Conservation (phyloP, 352 stramenopile species). For the Pythium biforme region DNA sequence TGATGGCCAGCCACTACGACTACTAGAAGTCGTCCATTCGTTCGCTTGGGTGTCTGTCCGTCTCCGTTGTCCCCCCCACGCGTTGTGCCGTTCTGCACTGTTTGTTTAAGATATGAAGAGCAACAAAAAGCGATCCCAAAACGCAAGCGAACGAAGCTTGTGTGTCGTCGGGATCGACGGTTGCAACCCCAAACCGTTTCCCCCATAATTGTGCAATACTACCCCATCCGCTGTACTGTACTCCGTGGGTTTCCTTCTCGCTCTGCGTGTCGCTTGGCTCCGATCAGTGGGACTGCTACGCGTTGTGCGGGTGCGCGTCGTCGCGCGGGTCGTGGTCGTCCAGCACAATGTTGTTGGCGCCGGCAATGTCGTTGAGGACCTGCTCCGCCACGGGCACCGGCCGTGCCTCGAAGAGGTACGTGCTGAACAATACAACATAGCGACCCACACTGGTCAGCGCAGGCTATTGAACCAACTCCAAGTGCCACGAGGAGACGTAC, state of each 20-base stretch:
- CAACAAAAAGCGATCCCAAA: background rate
- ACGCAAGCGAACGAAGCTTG: slow-evolving; percentile 9
- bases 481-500: too few species aligned
- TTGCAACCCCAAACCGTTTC: background rate
- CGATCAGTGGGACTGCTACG: slow-evolving; percentile 44
- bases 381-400: slow-evolving; percentile 43
- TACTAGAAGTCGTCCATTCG: slow-evolving; percentile 12
- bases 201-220: background rate
- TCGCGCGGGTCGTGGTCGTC: slow-evolving; percentile 39
- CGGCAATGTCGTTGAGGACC: slow-evolving; percentile 61
- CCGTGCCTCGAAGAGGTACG: slow-evolving; percentile 62
- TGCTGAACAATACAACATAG: slow-evolving; percentile 35
- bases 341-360: slow-evolving; percentile 35
- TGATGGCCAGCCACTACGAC: slow-evolving; percentile 44
- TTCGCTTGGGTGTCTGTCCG: background rate
- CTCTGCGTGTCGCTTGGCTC: background rate
- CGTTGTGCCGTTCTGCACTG: background rate
- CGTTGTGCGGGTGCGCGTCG: slow-evolving; percentile 48
- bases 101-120: slow-evolving; percentile 1
- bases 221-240: background rate
- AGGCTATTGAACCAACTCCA: too few species aligned
- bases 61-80: background rate
- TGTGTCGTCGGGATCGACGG: background rate
- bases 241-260: background rate
- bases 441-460: too few species aligned